Percentiles rank a stretch among this genome's conserved stretches.
phyloP scores from a whole-genome alignment of 208 protist genomes.

The Leishmania braziliensis region DNA sequence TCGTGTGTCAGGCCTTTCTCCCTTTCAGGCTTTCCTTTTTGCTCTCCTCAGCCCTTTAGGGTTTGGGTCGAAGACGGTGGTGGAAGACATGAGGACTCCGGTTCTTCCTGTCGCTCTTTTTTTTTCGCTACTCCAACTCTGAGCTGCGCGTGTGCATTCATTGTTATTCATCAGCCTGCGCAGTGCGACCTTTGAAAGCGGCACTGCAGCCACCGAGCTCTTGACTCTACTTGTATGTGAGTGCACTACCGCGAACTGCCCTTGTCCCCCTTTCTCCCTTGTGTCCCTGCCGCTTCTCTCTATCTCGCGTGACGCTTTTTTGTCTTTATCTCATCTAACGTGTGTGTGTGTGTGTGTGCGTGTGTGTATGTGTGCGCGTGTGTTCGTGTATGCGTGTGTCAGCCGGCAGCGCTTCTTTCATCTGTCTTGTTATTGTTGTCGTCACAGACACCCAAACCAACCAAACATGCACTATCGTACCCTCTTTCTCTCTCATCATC shows the following conservation, averaged over 20 bases:
- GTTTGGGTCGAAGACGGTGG: constrained; percentile 29
- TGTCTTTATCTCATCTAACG: not conserved
- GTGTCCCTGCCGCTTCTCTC: not conserved
- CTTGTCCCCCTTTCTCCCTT: not conserved
- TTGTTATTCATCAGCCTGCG: not conserved
- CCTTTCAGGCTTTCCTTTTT: constrained; percentile 18
- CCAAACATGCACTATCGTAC: constrained; percentile 9
- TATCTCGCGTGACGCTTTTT: not conserved
- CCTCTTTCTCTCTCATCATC: not conserved
- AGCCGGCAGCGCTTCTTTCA: constrained; percentile 2
- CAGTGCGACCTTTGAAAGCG: not conserved
- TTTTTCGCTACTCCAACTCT: not conserved
- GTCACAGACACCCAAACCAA: constrained; percentile 10
- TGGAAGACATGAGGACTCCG: constrained; percentile 12
- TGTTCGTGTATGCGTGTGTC: not conserved
- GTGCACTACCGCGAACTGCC: not conserved
- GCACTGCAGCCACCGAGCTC: not conserved
- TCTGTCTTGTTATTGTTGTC: constrained; percentile 7
- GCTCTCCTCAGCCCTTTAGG: constrained; percentile 26
- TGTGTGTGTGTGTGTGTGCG: not conserved
- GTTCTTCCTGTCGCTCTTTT: constrained; percentile 1
- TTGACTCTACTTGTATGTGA: not conserved
- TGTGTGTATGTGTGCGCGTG: not conserved
- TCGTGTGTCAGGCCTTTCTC: not conserved
- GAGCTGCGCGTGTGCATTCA: not conserved